A percentile compares a stretch with the other conserved stretches of the same genome.
These are phyloP conservation scores for Didymella glomerata DNA, from an alignment of 2,329 filamentous ascomycete genomes.

Conservation along the genomic window DNA sequence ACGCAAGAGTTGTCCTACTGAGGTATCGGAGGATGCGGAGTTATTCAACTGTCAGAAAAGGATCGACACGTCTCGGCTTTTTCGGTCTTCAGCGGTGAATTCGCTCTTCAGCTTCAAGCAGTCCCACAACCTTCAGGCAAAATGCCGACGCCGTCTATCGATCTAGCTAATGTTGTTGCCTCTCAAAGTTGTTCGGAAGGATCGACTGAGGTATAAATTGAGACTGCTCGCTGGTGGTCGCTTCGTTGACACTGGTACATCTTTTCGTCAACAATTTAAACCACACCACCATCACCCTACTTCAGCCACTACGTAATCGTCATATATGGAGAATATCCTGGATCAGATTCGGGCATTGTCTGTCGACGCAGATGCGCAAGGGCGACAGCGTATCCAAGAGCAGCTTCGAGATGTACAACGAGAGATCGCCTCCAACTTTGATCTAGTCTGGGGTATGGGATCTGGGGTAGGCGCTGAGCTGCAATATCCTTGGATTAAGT, in stretches of 20 bases:
- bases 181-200: not conserved
- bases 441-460: slow-evolving; percentile 30
- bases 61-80: not conserved
- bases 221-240: not conserved
- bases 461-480: slow-evolving; percentile 22
- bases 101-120: slow-evolving; percentile 1
- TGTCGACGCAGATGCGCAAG: slow-evolving; percentile 27
- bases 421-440: slow-evolving; percentile 38
- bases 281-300: not conserved
- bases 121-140: not conserved
- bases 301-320: not conserved
- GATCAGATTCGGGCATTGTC: slow-evolving; percentile 34
- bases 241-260: not conserved
- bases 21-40: too few relatives aligned
- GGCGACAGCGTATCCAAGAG: slow-evolving; percentile 33
- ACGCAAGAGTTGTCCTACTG: too few relatives aligned
- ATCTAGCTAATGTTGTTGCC: not conserved
- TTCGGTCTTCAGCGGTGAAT: slow-evolving; percentile 4
- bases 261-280: not conserved
- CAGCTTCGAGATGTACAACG: slow-evolving; percentile 39
- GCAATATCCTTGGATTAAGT: not conserved
- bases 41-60: too few relatives aligned
- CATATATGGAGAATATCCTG: slow-evolving; percentile 35
- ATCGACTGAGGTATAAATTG: not conserved
- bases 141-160: not conserved